Conservation (phyloP, 1,284 basidiomycete genomes). For the Leucoagaricus sp. region DNA sequence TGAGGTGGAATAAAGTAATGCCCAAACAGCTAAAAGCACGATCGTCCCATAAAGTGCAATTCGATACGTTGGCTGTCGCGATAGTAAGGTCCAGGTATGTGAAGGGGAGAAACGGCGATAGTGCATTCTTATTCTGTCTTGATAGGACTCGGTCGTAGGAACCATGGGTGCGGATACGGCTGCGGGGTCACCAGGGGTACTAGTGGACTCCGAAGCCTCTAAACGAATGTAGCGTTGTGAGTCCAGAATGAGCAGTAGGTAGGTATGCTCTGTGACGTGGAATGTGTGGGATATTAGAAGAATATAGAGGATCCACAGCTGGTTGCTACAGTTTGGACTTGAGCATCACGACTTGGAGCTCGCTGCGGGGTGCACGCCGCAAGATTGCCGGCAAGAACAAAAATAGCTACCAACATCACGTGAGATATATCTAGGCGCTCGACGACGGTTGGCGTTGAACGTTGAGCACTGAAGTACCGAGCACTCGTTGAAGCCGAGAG, state of each 20-base stretch:
- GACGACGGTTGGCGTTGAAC: too few relatives aligned
- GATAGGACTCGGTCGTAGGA: not conserved
- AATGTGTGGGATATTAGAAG: not conserved
- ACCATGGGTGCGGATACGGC: not conserved
- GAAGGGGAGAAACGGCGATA: slow-evolving; percentile 11
- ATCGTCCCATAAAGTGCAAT: slow-evolving; percentile 20
- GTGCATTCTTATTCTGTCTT: slow-evolving; percentile 11
- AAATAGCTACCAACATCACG: not conserved
- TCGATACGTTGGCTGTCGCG: slow-evolving; percentile 10
- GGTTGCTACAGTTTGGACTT: slow-evolving; percentile 1
- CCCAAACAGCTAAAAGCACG: slow-evolving; percentile 18
- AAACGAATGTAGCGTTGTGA: not conserved
- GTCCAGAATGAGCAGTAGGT: not conserved
- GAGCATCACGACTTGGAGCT: slow-evolving; percentile 3
- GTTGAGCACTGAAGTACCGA: too few relatives aligned
- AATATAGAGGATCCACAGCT: not conserved
- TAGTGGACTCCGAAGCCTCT: slow-evolving; percentile 3
- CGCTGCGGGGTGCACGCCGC: not conserved
- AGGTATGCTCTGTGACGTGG: not conserved
- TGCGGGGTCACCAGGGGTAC: not conserved
- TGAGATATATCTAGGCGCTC: not conserved
- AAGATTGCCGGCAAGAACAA: not conserved
- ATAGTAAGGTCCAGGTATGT: slow-evolving; percentile 1
- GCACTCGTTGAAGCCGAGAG: too few relatives aligned
- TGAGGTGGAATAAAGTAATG: slow-evolving; percentile 16